A percentile compares a stretch with the other conserved stretches of the same genome.
Evolutionary conservation across 495 filamentous ascomycete species (phyloP).

Genomic region (Hyaloscypha finlandica): DNA sequence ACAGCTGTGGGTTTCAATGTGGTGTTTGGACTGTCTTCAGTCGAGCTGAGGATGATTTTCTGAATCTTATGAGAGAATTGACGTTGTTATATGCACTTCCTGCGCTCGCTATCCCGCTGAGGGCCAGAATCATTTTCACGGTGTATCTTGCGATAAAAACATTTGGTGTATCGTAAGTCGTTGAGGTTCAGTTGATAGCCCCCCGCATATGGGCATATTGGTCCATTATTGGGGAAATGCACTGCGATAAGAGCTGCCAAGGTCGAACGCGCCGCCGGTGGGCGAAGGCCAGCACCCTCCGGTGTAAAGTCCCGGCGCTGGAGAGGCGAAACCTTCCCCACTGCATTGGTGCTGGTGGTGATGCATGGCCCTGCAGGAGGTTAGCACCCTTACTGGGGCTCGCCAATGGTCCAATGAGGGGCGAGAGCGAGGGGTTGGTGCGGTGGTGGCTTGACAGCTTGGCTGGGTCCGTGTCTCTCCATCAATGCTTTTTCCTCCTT

Average conservation of each 20-base stretch:
- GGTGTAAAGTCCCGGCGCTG: not conserved
- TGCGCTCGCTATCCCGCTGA: constrained; percentile 4
- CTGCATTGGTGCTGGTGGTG: no score
- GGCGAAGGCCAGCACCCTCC: constrained; percentile 19
- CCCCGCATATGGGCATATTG: not conserved
- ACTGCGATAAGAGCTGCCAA: constrained; percentile 23
- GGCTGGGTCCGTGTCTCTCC: not conserved
- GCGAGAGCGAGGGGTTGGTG: no score
- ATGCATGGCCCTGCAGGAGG: not conserved
- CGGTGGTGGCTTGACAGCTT: constrained; percentile 9
- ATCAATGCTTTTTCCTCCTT: not conserved
- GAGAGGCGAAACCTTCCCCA: not conserved
- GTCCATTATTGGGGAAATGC: constrained; percentile 15
- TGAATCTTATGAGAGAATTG: not conserved
- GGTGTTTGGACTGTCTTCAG: not conserved
- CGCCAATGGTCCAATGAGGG: no score
- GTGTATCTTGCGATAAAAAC: constrained; percentile 26
- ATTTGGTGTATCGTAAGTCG: constrained; percentile 24
- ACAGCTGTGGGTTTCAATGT: not conserved
- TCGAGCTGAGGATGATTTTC: constrained; percentile 5
- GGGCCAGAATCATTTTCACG: not conserved
- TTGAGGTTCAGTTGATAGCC: constrained; percentile 7
- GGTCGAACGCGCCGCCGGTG: constrained; percentile 16
- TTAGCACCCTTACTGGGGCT: not conserved
- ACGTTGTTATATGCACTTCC: constrained; percentile 29